A percentile compares a stretch with the other conserved stretches of the same genome.
These are phyloP conservation scores for Stylosanthes scabra DNA, from an alignment of 331 rosid genomes.

Conservation along the genomic window DNA sequence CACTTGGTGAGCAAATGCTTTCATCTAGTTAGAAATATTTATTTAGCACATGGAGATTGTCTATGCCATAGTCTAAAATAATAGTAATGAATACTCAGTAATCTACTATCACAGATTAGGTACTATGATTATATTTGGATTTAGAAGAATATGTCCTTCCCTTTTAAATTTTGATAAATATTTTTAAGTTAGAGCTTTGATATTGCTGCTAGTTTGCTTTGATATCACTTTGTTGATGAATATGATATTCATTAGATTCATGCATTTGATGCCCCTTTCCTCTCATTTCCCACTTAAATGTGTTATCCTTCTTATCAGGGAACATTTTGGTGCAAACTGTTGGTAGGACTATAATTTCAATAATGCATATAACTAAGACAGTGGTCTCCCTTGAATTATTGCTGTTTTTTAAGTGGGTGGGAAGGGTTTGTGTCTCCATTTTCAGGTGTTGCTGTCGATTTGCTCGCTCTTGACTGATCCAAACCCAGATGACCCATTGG, in stretches of 20 bases:
- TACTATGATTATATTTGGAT: constrained; percentile 8
- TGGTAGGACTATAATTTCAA: constrained; percentile 32
- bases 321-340: neutral
- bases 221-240: neutral
- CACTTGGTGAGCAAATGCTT: neutral
- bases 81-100: neutral
- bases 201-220: neutral
- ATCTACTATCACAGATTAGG: neutral
- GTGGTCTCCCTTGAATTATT: constrained; percentile 34
- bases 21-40: neutral
- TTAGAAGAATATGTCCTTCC: neutral
- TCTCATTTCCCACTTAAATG: constrained; percentile 12
- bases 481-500: constrained; percentile 84
- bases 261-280: neutral
- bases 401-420: constrained; percentile 67
- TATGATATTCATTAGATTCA: constrained; percentile 5
- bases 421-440: constrained; percentile 61
- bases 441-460: constrained; percentile 86
- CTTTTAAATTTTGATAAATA: neutral
- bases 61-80: neutral
- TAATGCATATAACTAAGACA: constrained; percentile 38
- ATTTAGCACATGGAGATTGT: neutral
- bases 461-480: constrained; percentile 91
- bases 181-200: constrained; percentile 1
- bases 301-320: neutral